Evolutionary conservation across 306 rosid genomes (phyloP).

Genomic region (Psophocarpus tetragonolobus): DNA sequence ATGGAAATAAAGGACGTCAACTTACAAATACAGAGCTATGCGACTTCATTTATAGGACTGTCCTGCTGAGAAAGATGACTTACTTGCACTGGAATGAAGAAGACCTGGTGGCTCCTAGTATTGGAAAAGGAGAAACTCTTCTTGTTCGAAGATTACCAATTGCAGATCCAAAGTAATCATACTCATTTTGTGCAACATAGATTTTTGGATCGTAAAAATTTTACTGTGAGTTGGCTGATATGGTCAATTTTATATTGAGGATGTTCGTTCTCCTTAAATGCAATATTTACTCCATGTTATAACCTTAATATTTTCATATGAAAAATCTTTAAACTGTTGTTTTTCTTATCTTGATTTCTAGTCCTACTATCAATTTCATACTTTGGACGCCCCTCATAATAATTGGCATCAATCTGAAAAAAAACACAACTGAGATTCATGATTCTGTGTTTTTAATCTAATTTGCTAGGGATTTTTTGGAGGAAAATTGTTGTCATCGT

Average conservation of each 20-base stretch:
- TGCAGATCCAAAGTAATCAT: background rate
- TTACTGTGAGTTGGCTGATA: background rate
- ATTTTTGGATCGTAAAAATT: conserved; percentile 27
- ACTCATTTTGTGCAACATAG: background rate
- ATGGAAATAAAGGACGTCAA: background rate
- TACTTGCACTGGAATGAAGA: background rate
- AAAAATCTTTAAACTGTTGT: background rate
- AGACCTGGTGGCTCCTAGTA: background rate
- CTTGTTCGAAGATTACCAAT: background rate
- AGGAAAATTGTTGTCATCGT: too few relatives aligned
- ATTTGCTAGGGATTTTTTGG: too few relatives aligned
- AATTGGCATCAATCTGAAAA: too few relatives aligned
- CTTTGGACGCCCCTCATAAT: background rate
- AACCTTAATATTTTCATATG: background rate
- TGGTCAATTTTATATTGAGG: conserved; percentile 2
- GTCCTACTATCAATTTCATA: background rate
- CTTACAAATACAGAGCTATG: background rate
- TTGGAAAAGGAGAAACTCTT: background rate
- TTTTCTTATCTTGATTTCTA: background rate
- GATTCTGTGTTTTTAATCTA: too few relatives aligned
- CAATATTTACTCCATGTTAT: background rate
- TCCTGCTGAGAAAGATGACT: background rate
- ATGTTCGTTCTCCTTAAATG: conserved; percentile 42
- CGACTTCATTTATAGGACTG: background rate
- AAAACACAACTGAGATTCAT: too few relatives aligned